Evolutionary conservation across 176 grass and related monocot genomes (phyloP), one percentile per base, ranked within the genome.

Genomic region (Tuctoria greenei): DNA sequence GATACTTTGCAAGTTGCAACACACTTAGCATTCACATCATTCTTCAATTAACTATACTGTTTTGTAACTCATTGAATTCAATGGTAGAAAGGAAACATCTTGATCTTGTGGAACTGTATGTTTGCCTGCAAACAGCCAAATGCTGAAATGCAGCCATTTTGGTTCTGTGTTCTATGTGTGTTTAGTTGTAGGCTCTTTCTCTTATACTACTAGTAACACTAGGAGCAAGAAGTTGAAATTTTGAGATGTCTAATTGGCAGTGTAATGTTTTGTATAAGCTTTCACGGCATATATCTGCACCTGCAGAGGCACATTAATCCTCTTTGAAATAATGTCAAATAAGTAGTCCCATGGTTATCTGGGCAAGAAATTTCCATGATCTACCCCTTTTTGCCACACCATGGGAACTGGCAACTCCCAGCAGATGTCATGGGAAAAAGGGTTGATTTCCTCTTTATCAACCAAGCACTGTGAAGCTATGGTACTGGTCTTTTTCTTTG

Each of bases 91-190:
- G 59, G n/a, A 61, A 21, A 10, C 16, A 79, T 66, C 64, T 74
- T 27, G 38, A 50, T 79, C 49, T 80, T 23, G 38, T 21, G 27
- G 23, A 73, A 61, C 45, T 80, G 18, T 16, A 10, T 77, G 6
- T 62, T 77, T 34, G 13, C 7, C 12, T 77, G 44, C 13, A 84
- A 42, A 43, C 56, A 18, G 24, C 52, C 34, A 31, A 43, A 61
- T 50, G 18, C 35, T 18, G 11, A 31, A 43, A 61, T 50, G 18
- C 35, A 24, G 11, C 60, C 25, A 65, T 23, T 69, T 61, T 28
- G 2, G 0, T 14, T 17, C 60, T 12, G 4, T 66, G 57, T 54
- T 49, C 17, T 54, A 54, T 34, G 16, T 73, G 37, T 18, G 15
- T 9, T 57, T 47, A 50, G 27, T 10, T 40, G 28, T 58, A 31